These are phyloP conservation scores for Prototheca wickerhamii DNA, from an alignment of 163 green algal genomes.

Conservation along the genomic window DNA sequence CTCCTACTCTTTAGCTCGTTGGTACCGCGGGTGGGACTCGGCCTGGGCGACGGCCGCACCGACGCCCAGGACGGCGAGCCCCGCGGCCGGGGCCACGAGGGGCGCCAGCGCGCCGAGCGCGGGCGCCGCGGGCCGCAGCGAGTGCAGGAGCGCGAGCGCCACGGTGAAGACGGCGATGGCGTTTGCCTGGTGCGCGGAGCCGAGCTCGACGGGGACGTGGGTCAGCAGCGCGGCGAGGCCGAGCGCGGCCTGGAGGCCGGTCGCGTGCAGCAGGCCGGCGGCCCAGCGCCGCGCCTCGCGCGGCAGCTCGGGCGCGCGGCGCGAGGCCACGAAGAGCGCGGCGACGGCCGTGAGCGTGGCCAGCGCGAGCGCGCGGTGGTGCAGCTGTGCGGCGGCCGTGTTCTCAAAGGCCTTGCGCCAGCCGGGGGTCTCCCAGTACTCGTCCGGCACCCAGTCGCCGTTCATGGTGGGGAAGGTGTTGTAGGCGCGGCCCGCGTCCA, in stretches of 20 bases:
- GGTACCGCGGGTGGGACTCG: too few relatives aligned
- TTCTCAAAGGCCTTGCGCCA: conserved; percentile 93
- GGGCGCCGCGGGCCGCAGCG: background rate
- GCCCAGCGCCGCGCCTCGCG: conserved; percentile 25
- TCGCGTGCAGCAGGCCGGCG: conserved; percentile 38
- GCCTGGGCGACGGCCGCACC: conserved; percentile 1
- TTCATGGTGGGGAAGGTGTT: conserved; percentile 97
- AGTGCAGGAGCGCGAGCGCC: conserved; percentile 67
- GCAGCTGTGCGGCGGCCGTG: conserved; percentile 91
- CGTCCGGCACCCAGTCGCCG: conserved; percentile 70
- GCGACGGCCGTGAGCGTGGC: conserved; percentile 55
- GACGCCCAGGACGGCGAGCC: conserved; percentile 10
- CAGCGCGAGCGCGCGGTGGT: conserved; percentile 73
- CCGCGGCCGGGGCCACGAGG: conserved; percentile 5
- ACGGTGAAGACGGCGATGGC: conserved; percentile 77
- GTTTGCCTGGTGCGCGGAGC: conserved; percentile 76
- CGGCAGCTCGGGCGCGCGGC: conserved; percentile 29
- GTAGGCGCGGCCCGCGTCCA: conserved; percentile 91
- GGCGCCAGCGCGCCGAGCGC: background rate
- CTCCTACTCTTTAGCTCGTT: too few relatives aligned
- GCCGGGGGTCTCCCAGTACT: conserved; percentile 66
- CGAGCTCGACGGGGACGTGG: conserved; percentile 75
- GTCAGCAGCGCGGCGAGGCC: conserved; percentile 78
- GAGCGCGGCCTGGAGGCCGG: conserved; percentile 48
- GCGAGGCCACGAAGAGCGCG: conserved; percentile 30